Evolutionary conservation across 2,329 filamentous ascomycete genomes (phyloP).

Genomic region (Colletotrichum sidae): DNA sequence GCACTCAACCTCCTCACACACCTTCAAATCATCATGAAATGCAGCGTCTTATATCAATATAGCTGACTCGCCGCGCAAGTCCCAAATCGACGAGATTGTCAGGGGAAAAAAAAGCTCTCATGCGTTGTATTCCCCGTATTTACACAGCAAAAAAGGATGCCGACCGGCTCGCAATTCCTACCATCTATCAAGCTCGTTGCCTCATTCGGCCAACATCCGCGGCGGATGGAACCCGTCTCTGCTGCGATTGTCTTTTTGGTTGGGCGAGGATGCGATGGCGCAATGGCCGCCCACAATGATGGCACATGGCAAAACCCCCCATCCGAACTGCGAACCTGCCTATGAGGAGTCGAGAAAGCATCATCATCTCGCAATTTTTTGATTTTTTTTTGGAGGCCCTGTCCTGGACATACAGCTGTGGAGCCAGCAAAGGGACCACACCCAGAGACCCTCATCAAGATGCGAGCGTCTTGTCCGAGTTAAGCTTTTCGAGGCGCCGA

Average conservation of each 20-base stretch:
- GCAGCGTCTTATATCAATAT: neutral
- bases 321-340: constrained; percentile 11
- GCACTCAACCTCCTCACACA: too few species aligned
- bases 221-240: neutral
- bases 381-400: neutral
- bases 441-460: too few species aligned
- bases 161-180: neutral
- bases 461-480: too few species aligned
- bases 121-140: too few species aligned
- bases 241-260: constrained; percentile 1
- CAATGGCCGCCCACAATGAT: constrained; percentile 33
- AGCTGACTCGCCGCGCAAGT: constrained; percentile 17
- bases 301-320: constrained; percentile 16
- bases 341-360: constrained; percentile 1
- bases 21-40: too few species aligned
- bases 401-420: constrained; percentile 9
- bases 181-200: neutral
- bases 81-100: neutral
- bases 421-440: neutral
- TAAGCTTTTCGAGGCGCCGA: constrained; percentile 24
- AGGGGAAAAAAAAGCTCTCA: constrained; percentile 3
- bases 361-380: neutral
- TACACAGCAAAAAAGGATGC: neutral
- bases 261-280: constrained; percentile 27
- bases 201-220: constrained; percentile 23